phyloP scores from a whole-genome alignment of 2,329 filamentous ascomycete species.

The Claviceps paspali region DNA sequence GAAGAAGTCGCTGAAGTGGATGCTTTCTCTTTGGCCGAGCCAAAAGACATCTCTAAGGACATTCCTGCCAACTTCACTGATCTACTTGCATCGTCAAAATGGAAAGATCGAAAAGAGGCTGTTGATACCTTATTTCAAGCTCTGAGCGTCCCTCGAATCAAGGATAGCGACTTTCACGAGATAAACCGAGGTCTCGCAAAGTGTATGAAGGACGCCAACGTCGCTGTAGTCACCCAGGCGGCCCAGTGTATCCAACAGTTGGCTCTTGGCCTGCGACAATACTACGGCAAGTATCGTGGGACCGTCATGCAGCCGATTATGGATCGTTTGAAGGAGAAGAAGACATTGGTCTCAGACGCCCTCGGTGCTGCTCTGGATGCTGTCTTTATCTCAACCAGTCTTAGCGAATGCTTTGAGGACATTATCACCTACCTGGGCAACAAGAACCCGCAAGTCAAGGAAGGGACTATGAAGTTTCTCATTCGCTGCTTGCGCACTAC shows the following conservation, averaged over 20 bases:
- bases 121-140: conserved; percentile 65
- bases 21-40: conserved; percentile 66
- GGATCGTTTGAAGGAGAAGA: conserved; percentile 96
- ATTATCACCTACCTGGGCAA: conserved; percentile 70
- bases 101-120: conserved; percentile 95
- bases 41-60: conserved; percentile 72
- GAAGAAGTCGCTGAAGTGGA: conserved; percentile 51
- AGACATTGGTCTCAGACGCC: conserved; percentile 74
- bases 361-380: conserved; percentile 71
- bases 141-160: conserved; percentile 77
- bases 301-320: conserved; percentile 78
- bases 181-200: conserved; percentile 75
- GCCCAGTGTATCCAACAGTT: conserved; percentile 85
- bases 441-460: conserved; percentile 97
- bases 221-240: conserved; percentile 83
- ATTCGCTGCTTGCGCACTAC: conserved; percentile 75
- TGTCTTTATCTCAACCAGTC: conserved; percentile 46
- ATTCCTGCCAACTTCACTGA: conserved; percentile 73
- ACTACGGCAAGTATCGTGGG: conserved; percentile 67
- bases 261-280: conserved; percentile 66
- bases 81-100: conserved; percentile 76
- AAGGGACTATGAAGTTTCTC: conserved; percentile 88
- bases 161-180: conserved; percentile 79
- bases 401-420: conserved; percentile 84
- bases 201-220: conserved; percentile 97